Conservation (phyloP, 2,329 filamentous ascomycete species). For the Drechslerella coelobrocha region DNA sequence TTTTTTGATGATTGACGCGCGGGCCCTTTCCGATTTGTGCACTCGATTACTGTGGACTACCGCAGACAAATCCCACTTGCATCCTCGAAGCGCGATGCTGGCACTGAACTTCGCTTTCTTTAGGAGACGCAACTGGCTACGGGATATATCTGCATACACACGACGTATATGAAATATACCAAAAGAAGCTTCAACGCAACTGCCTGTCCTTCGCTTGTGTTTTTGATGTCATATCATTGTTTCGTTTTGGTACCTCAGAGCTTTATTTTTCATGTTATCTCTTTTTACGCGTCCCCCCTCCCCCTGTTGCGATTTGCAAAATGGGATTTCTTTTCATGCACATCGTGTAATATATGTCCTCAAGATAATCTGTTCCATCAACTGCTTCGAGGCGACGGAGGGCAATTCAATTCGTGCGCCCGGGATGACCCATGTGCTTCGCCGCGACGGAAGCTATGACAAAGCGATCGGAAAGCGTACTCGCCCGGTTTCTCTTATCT, state of each 20-base stretch:
- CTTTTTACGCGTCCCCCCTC: constrained; percentile 8
- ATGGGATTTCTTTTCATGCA: constrained; percentile 15
- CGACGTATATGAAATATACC: background rate
- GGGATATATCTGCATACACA: background rate
- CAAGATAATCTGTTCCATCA: constrained; percentile 16
- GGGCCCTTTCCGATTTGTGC: constrained; percentile 1
- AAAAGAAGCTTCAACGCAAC: background rate
- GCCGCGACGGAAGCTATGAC: no score
- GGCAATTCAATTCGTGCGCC: background rate
- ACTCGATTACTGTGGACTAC: constrained; percentile 15
- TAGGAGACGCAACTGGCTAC: background rate
- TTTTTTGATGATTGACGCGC: constrained; percentile 6
- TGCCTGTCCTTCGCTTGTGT: background rate
- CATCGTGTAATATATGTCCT: constrained; percentile 39
- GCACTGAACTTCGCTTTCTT: constrained; percentile 6
- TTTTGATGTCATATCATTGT: background rate
- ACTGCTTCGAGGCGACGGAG: background rate
- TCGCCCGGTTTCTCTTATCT: no score
- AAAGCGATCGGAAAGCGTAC: no score
- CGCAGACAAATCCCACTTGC: constrained; percentile 1
- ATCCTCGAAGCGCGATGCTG: constrained; percentile 7
- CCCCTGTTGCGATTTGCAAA: constrained; percentile 13
- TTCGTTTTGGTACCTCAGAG: background rate
- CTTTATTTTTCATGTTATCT: constrained; percentile 12
- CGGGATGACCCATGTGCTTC: constrained; percentile 1